Evolutionary conservation across 2,329 filamentous ascomycete genomes (phyloP).

Genomic region (Pyrenophora tritici-repentis): DNA sequence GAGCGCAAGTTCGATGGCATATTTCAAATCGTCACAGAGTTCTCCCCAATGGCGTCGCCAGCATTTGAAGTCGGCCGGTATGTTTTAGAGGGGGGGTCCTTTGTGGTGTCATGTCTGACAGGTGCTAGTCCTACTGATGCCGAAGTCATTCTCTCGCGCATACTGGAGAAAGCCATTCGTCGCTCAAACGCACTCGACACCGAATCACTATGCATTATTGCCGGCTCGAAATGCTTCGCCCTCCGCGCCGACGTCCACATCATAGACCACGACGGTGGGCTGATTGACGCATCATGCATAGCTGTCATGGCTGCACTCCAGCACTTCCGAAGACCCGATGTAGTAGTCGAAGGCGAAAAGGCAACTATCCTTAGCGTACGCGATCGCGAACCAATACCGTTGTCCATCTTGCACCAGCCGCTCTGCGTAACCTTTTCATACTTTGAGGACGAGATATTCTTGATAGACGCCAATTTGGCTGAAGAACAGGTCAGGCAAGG

Average conservation of each 20-base stretch:
- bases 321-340: constrained; percentile 90
- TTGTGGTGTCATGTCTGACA: constrained; percentile 25
- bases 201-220: constrained; percentile 91
- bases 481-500: constrained; percentile 78
- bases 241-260: constrained; percentile 91
- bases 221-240: constrained; percentile 88
- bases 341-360: constrained; percentile 80
- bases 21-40: constrained; percentile 89
- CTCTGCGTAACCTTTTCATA: constrained; percentile 90
- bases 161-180: constrained; percentile 92
- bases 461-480: constrained; percentile 73
- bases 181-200: constrained; percentile 91
- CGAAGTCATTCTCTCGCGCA: constrained; percentile 82
- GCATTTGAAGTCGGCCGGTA: constrained; percentile 83
- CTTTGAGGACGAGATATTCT: constrained; percentile 72
- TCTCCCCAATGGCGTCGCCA: constrained; percentile 89
- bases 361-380: constrained; percentile 82
- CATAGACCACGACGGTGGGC: constrained; percentile 85
- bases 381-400: constrained; percentile 85
- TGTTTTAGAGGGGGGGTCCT: constrained; percentile 17
- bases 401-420: constrained; percentile 90
- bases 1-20: constrained; percentile 95
- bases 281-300: constrained; percentile 84
- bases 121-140: constrained; percentile 71
- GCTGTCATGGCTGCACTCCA: constrained; percentile 85